Evolutionary conservation across 1,284 basidiomycete genomes (phyloP), one percentile per base, ranked within the genome.

Genomic region (Stereum hirsutum): DNA sequence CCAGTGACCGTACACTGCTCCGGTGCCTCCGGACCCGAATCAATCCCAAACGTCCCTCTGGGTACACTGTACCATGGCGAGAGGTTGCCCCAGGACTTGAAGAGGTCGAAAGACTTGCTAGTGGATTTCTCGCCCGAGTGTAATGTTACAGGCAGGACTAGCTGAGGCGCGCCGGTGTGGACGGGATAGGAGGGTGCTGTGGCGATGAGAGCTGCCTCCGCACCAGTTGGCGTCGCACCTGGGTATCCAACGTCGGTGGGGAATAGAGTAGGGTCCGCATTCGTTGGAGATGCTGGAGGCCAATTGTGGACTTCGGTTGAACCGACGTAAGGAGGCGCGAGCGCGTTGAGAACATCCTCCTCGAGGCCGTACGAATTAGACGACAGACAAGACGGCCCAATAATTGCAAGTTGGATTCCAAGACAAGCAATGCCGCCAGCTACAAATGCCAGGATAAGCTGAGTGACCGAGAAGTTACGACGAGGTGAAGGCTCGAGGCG

Each of bases 201-300:
- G 4, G 70, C 74, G 15, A 92, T 72, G 19, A 92, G 65, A 2
- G 71, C 88, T 2, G 90, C 69, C 62, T 93, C 90, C 10, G 75
- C 80, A 10, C 90, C 90, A 0, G 90, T 93, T 0, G 87, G 86
- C 1, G 89, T 93, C 8, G 72, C 75, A 7, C 90, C 90, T 11
- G 82, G 71, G 57, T 89, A 84, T 34, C 90, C 90, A 10, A 93
- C 77, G 50, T 81, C 61, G 23, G 81, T 72, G 3, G 86, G 87
- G 57, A 89, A 89, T 26, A 82, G 52, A 1, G 78, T 73, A 0
- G 85, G 81, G 49, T 70, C 68, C 5, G 63, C 67, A 52, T 89
- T 89, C 8, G 82, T 87, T 0, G 85, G 83, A 2, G 72, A 70
- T 0, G 72, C 51, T 1, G 86, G 85, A n/a, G 86, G 86, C 57